Evolutionary conservation across 2,329 filamentous ascomycete genomes (phyloP), one percentile per base, ranked within the genome.

Genomic region (Aureobasidium namibiae): DNA sequence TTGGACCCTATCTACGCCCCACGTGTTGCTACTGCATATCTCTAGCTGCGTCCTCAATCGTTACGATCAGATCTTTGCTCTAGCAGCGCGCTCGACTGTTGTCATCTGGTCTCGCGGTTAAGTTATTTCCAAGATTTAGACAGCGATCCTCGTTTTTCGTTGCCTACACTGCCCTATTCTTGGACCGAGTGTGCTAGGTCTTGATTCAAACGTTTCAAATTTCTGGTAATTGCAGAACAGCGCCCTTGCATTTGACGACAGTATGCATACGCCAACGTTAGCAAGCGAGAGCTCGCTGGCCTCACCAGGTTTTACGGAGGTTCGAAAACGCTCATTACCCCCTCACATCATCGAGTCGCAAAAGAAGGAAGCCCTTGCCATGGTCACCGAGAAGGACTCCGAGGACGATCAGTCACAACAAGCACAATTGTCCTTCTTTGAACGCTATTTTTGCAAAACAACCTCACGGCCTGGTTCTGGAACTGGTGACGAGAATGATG

Each of bases 371-470:
- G 49, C 46, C 7, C n/a, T 49, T 14, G 34, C 49, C n/a, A 52
- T 56, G 45, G 41, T 59, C n/a, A 58, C 50, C 5, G 50, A 48
- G 44, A 48, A 48, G 36, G 50, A 60, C 5, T 36, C 50, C 21
- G 34, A 48, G n/a, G 36, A 59, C 3, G 16, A 13, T 29, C 36
- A 56, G 18, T 14, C 49, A 23, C 44, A 46, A 24, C 46, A 48
- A 33, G 16, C 9, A 29, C 34, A 57, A 23, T 63, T 63, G 13
- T 61, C 66, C 13, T 68, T 69, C 59, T 63, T 65, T 23, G 60
- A 67, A 33, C 61, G 60, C 29, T 61, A 67, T 44, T 69, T 68
- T 50, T 67, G 64, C 46, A 65, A 59, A 38, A 42, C 61, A 9
- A 56, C 46, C 9, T 5, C 9, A 21, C 2, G 9, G 2, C 5